A percentile compares a stretch with the other conserved stretches of the same genome.
phyloP scores from a whole-genome alignment of 2,329 filamentous ascomycete species.

The Coniochaeta sp. region DNA sequence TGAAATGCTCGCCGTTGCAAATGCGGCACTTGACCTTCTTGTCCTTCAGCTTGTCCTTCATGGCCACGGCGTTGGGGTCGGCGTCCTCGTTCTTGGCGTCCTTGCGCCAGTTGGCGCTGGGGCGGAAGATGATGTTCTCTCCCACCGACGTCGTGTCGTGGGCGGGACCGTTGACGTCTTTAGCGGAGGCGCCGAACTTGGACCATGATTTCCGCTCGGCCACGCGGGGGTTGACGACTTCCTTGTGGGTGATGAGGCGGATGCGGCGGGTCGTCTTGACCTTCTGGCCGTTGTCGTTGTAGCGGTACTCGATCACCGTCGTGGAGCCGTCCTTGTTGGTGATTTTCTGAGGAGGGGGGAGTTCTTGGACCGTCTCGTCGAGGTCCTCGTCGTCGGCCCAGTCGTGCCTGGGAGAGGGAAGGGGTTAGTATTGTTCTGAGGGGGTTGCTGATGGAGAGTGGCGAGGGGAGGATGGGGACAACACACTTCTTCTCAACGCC shows the following conservation, averaged over 20 bases:
- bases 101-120: constrained; percentile 88
- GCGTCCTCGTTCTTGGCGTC: constrained; percentile 73
- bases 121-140: constrained; percentile 97
- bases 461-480: background rate
- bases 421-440: background rate
- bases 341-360: constrained; percentile 82
- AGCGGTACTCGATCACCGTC: constrained; percentile 82
- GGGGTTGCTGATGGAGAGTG: background rate
- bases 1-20: constrained; percentile 98
- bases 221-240: constrained; percentile 92
- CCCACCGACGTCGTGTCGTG: constrained; percentile 87
- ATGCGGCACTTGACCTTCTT: constrained; percentile 99
- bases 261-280: constrained; percentile 96
- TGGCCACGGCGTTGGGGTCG: constrained; percentile 63
- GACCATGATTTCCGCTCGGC: constrained; percentile 88
- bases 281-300: constrained; percentile 91
- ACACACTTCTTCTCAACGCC: background rate
- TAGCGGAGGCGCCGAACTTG: constrained; percentile 89
- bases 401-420: constrained; percentile 46
- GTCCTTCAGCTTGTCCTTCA: constrained; percentile 85
- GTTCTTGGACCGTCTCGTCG: constrained; percentile 58
- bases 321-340: constrained; percentile 98
- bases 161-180: constrained; percentile 75
- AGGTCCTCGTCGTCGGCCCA: constrained; percentile 96
- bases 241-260: constrained; percentile 83